Percentiles rank a stretch among this genome's conserved stretches.
Conservation (phyloP, 179 eudicot species). For the Corrigiola litoralis region DNA sequence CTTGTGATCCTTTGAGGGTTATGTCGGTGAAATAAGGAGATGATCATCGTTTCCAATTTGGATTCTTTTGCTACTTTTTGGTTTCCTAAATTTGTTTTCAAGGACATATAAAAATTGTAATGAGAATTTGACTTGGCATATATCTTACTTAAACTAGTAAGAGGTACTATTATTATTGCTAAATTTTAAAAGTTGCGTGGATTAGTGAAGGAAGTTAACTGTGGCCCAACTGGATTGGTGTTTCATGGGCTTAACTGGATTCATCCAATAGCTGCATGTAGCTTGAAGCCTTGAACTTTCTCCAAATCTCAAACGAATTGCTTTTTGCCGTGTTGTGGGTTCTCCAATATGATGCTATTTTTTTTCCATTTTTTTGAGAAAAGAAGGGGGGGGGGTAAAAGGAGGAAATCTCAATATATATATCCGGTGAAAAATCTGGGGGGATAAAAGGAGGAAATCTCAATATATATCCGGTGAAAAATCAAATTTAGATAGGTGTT, state of each 20-base stretch:
- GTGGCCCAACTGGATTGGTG: conserved; percentile 11
- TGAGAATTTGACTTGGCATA: not conserved
- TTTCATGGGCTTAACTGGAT: conserved; percentile 7
- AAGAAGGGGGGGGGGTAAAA: not conserved
- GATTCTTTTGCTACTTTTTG: not conserved
- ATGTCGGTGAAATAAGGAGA: conserved; percentile 15
- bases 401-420: too few species aligned
- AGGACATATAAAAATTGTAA: not conserved
- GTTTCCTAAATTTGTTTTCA: not conserved
- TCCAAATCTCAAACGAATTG: not conserved
- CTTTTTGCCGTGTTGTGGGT: not conserved
- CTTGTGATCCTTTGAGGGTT: not conserved
- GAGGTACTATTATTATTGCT: not conserved
- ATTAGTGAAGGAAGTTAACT: not conserved
- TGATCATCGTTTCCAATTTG: conserved; percentile 20
- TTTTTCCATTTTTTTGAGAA: not conserved
- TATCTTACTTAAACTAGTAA: not conserved
- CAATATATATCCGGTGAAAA: too few species aligned
- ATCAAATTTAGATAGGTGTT: too few species aligned
- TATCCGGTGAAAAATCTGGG: too few species aligned
- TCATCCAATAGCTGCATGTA: not conserved
- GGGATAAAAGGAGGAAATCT: too few species aligned
- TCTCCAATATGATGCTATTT: not conserved
- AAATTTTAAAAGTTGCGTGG: not conserved
- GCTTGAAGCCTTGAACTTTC: not conserved